A percentile compares a stretch with the other conserved stretches of the same genome.
phyloP scores from a whole-genome alignment of 2,329 filamentous ascomycete species.

The Colletotrichum tamarilloi region DNA sequence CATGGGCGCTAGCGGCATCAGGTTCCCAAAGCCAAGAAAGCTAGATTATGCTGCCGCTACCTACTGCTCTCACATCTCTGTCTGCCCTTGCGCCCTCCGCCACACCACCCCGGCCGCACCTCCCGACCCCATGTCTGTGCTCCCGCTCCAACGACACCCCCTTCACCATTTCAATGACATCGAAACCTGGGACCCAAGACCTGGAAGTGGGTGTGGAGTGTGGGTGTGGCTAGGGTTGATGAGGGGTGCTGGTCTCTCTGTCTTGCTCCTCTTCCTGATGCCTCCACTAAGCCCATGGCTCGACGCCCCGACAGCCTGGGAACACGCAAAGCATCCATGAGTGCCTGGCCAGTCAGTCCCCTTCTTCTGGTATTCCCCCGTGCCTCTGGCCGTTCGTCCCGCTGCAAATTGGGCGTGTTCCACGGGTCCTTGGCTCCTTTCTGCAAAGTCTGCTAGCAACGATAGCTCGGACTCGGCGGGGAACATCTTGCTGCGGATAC shows the following conservation, averaged over 20 bases:
- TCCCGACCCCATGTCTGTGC: slow-evolving; percentile 28
- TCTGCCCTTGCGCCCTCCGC: not conserved
- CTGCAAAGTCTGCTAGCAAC: not conserved
- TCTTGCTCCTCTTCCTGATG: not conserved
- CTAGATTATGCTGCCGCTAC: slow-evolving; percentile 24
- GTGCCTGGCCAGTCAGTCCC: slow-evolving; percentile 2
- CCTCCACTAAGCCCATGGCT: slow-evolving; percentile 22
- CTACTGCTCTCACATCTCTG: not conserved
- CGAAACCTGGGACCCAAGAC: not conserved
- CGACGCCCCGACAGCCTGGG: slow-evolving; percentile 33
- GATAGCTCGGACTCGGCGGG: not conserved
- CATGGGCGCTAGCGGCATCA: slow-evolving; percentile 32
- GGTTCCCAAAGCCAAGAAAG: slow-evolving; percentile 32
- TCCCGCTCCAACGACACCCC: slow-evolving; percentile 23
- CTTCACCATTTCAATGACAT: not conserved
- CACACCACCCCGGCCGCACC: slow-evolving; percentile 10
- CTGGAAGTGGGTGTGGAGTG: slow-evolving; percentile 23
- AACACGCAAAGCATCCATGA: slow-evolving; percentile 19
- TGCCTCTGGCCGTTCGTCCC: not conserved
- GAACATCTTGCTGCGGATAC: too few relatives aligned
- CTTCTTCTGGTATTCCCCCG: not conserved
- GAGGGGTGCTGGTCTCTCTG: slow-evolving; percentile 20
- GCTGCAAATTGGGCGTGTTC: slow-evolving; percentile 3
- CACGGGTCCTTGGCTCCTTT: too few relatives aligned
- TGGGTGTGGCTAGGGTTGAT: not conserved